A percentile compares a stretch with the other conserved stretches of the same genome.
Evolutionary conservation across 2,329 filamentous ascomycete species (phyloP).

Genomic region (Epicoccum sorghinum): DNA sequence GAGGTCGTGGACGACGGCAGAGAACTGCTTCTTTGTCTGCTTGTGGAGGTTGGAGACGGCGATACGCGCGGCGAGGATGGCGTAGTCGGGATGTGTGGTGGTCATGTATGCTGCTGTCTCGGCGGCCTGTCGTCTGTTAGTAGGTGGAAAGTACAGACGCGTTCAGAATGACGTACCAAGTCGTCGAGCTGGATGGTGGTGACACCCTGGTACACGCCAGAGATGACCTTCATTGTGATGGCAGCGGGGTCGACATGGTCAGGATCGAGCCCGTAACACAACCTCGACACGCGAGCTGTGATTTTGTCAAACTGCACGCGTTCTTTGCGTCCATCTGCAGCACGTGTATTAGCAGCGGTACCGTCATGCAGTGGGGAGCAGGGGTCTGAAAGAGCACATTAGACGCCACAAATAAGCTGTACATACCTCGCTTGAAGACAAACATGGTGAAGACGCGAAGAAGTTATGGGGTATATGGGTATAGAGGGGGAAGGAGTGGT

Average conservation of each 20-base stretch:
- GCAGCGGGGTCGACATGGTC: constrained; percentile 97
- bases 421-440: constrained; percentile 52
- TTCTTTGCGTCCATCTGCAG: constrained; percentile 95
- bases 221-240: constrained; percentile 99
- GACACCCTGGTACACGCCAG: constrained; percentile 97
- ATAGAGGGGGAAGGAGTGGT: constrained; percentile 29
- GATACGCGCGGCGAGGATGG: constrained; percentile 96
- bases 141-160: constrained; percentile 18
- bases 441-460: constrained; percentile 45
- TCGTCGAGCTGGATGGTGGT: constrained; percentile 97
- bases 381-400: constrained; percentile 15
- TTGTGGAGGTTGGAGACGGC: constrained; percentile 99
- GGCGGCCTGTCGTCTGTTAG: constrained; percentile 70
- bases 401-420: constrained; percentile 9
- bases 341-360: constrained; percentile 31
- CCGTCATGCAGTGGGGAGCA: constrained; percentile 27
- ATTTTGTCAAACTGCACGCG: constrained; percentile 99
- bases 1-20: constrained; percentile 89
- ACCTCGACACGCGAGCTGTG: constrained; percentile 93
- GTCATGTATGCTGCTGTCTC: constrained; percentile 99
- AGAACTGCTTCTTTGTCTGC: constrained; percentile 99
- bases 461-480: constrained; percentile 31
- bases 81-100: constrained; percentile 98
- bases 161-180: constrained; percentile 67
- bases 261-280: constrained; percentile 96